Evolutionary conservation across 768 basidiomycete genomes (phyloP).

Genomic region (Suillus decipiens): DNA sequence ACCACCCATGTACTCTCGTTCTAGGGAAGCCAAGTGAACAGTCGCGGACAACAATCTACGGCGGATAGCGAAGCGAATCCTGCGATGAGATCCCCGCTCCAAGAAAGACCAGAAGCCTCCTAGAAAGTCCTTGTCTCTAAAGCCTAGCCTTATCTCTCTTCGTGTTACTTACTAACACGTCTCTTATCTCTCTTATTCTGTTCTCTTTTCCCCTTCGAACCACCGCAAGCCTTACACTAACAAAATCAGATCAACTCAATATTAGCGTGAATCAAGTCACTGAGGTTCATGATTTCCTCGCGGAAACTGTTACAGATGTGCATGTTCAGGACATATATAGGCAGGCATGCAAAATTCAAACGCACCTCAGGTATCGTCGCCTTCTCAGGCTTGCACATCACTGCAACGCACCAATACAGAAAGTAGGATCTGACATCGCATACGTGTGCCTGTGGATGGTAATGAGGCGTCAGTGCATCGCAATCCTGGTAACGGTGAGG

Average conservation of each 20-base stretch:
- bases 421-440: background rate
- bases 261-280: background rate
- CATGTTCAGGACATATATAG: background rate
- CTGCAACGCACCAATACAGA: background rate
- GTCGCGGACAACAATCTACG: too few relatives aligned
- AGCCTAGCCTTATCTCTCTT: too few relatives aligned
- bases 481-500: background rate
- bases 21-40: too few relatives aligned
- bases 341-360: background rate
- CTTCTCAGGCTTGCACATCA: background rate
- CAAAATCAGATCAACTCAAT: background rate
- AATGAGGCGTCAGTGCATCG: background rate
- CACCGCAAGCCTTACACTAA: too few relatives aligned
- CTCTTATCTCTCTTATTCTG: too few relatives aligned
- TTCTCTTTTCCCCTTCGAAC: too few relatives aligned
- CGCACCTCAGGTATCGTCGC: background rate
- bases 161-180: too few relatives aligned
- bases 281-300: background rate
- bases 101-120: too few relatives aligned
- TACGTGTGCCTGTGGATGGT: background rate
- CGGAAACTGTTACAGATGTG: background rate
- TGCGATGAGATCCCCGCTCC: too few relatives aligned
- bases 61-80: too few relatives aligned
- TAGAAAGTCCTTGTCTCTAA: too few relatives aligned
- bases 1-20: too few relatives aligned